Percentiles rank a stretch among this genome's conserved stretches.
These are phyloP conservation scores for Yarrowia porcina DNA, from an alignment of 805 yeast genomes.

Conservation along the genomic window DNA sequence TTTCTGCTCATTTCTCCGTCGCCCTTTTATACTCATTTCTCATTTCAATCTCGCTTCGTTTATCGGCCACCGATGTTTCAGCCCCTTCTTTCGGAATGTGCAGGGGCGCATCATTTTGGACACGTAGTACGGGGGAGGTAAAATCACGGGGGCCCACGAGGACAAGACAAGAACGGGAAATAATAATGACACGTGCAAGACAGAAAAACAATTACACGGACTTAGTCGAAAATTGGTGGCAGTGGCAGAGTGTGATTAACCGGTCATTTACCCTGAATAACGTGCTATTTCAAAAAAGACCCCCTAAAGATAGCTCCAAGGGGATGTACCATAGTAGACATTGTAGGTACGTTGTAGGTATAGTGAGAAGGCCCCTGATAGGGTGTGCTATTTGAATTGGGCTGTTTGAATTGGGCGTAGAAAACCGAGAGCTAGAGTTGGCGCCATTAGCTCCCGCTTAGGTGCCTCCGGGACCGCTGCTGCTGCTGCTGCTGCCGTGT, in stretches of 20 bases:
- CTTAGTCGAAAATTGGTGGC: not conserved
- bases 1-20: not conserved
- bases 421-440: not conserved
- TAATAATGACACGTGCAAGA: not conserved
- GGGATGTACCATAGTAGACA: too few species aligned
- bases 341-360: too few species aligned
- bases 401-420: not conserved
- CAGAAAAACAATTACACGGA: not conserved
- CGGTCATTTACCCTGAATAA: too few species aligned
- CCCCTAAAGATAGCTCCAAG: too few species aligned
- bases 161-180: not conserved
- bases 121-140: slow-evolving; percentile 20
- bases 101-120: slow-evolving; percentile 22
- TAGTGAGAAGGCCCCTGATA: not conserved
- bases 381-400: not conserved
- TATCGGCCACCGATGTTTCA: slow-evolving; percentile 7
- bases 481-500: not conserved
- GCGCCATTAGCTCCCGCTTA: not conserved
- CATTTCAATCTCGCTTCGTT: not conserved
- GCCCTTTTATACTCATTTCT: not conserved
- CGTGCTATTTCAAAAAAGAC: too few species aligned
- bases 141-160: slow-evolving; percentile 20
- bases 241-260: too few species aligned
- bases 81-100: slow-evolving; percentile 25
- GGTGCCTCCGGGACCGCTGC: not conserved